Evolutionary conservation across 2,329 filamentous ascomycete genomes (phyloP), one percentile per base, ranked within the genome.

Genomic region (Colletotrichum musae): DNA sequence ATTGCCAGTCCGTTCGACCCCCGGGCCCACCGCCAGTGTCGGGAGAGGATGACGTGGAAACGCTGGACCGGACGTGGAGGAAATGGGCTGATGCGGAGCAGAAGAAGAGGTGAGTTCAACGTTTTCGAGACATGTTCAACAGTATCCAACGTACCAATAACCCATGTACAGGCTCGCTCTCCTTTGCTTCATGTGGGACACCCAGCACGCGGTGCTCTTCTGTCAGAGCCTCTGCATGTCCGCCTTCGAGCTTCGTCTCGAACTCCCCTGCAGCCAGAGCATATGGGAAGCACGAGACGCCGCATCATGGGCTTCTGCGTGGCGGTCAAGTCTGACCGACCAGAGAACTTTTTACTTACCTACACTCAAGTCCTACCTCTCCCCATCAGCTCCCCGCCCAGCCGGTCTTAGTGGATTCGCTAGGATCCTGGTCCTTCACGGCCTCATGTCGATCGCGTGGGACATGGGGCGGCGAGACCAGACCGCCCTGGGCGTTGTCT

Each of bases 181-280:
- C 47, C 80, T 89, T 5, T 91, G 88, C 73, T 92, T 91, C 74
- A 87, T 91, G 81, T 91, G 89, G 89, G 89, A 91, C 72, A 89
- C 88, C 0, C 88, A 91, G 63, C 88, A 91, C 69, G 88, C 89
- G 0, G 87, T 91, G 0, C 80, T 91, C 0, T 91, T 91, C 75
- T 90, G 87, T n/a, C 89, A 91, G 73, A 89, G 87, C 5, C 82
- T 91, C 0, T 91, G 89, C 77, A 91, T 91, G 88, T 91, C 88
- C 1, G 87, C 88, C 0, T 91, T 91, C 58, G 89, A 91, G 72
- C 81, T 92, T 1, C 84, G 87, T 0, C 83, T 88, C 0, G 81
- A 83, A 2, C 75, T 91, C 2, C 89, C 89, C 0, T 90, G 87
- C 72, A 81, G 84, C 48, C 82, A 88, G 58, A 75, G 80, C 0